A percentile compares a stretch with the other conserved stretches of the same genome.
phyloP scores from a whole-genome alignment of 2,329 filamentous ascomycete species.

The Thelonectria blattea region DNA sequence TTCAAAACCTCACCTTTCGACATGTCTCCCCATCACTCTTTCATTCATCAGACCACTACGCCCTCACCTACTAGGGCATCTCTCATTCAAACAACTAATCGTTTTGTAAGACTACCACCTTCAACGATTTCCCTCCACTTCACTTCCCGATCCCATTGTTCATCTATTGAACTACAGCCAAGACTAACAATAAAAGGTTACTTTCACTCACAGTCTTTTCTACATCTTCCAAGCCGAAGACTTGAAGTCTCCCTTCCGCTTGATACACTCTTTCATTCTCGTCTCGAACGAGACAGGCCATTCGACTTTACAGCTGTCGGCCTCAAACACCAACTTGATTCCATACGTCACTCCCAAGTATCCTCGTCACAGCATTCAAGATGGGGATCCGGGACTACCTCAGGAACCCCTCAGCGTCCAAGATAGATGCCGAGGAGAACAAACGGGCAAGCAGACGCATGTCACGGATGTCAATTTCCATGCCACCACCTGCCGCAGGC shows the following conservation, averaged over 20 bases:
- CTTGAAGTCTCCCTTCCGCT: not conserved
- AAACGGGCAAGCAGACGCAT: constrained; percentile 27
- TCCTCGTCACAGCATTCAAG: constrained; percentile 22
- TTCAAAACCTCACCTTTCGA: constrained; percentile 24
- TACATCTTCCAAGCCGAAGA: not conserved
- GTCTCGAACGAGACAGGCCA: constrained; percentile 3
- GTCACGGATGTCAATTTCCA: constrained; percentile 24
- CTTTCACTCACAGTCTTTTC: constrained; percentile 5
- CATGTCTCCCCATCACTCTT: constrained; percentile 4
- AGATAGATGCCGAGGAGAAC: constrained; percentile 24
- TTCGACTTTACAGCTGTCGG: not conserved
- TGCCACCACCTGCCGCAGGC: constrained; percentile 29
- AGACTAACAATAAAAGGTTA: not conserved
- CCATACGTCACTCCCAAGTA: not conserved
- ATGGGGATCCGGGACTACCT: constrained; percentile 71
- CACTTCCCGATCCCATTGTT: not conserved
- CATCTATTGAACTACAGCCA: not conserved
- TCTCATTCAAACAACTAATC: constrained; percentile 5
- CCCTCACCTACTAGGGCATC: constrained; percentile 19
- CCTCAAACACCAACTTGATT: not conserved
- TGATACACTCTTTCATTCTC: constrained; percentile 7
- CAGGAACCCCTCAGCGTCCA: constrained; percentile 50
- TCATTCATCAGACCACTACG: constrained; percentile 16
- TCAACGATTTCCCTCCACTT: not conserved
- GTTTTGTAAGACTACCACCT: constrained; percentile 12